Base-by-base conservation (phyloP, 1,139 yeast species). In the Blastobotrys arbuscula region DNA sequence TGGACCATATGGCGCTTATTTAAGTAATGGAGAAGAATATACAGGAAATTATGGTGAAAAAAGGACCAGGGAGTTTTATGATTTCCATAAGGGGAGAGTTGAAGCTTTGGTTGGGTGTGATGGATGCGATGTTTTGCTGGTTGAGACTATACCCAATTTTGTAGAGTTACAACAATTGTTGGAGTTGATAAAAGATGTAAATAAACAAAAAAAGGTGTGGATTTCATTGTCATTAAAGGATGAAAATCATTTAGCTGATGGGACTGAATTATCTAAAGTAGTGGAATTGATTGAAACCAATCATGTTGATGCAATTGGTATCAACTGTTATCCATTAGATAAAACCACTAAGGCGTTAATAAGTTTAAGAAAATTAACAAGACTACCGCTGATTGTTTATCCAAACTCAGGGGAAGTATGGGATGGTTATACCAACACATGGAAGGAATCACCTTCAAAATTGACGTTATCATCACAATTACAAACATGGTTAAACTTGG, bases 1-100 rank as follows among this genome's bases (percentile, higher is more conserved):
- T n/a, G 92, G 90, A 0, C 88, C 92, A 0, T 84, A 78, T 59
- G 90, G 89, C 1, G 82, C 87, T 0, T 78, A 64, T 53, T 62
- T 82, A 38, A 79, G 82, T 23, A 74, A 79, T 54, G 89, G 89
- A 0, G 72, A 81, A 1, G 92, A 84, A 58, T 84, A 81, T 59
- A 79, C 82, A 2, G 90, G 90, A 0, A 69, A 75, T 33, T 84
- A 84, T 58, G 44, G 44, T 3, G 67, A 60, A 7, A 61, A 65
- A 0, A 51, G 65, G 1, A 58, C 59, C 23, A 61, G 59, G 2
- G 65, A 65, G 9, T 59, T 82, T 47, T 58, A 55, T 4, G 60
- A 63, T 3, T 81, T 78, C 61, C 88, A 84, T 59, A 45, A 56
- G 15, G 76, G 75, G 8, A 66, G 83, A 54, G 65, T 79, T 13